Base-by-base conservation (phyloP, 2,329 filamentous ascomycete species). In the Dryadomyces quercivorus region DNA sequence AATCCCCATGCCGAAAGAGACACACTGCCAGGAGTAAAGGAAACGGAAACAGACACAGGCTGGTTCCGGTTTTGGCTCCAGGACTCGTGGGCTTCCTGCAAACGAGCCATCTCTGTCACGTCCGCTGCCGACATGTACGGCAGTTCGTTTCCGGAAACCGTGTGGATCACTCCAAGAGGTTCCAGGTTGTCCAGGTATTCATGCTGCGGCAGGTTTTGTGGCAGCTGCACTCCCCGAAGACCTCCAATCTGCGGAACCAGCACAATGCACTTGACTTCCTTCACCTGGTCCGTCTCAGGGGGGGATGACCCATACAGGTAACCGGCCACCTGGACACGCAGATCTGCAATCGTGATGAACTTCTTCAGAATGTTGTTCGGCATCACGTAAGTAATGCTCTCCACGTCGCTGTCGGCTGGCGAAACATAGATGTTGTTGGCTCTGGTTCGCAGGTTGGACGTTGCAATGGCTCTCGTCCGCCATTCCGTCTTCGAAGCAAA, bases 341-440 rank as follows among this genome's bases (percentile, higher is more conserved):
- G 80, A 73, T 98, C 93, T 49, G 93, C 86, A 65, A 98, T 94
- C 22, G 88, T 93, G 72, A 98, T 97, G 76, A 98, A 98, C 60
- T 89, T 88, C 78, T 95, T 96, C 63, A 98, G 79, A 50, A 98
- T 85, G 68, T 98, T 98, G 80, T 97, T 98, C 1, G 93, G 93
- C 88, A 98, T 96, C 64, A 98, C 88, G 64, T 97, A 98, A 1
- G 92, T 98, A 65, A 88, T 86, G 63, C 91, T 88, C 57, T 95
- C 90, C 59, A 93, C 81, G 53, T 90, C 87, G 60, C 92, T 87
- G 66, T 97, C 93, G 53, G 96, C 90, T 0, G 91, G 93, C 8
- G 93, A 95, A 62, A 98, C 94, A 69, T 97, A 98, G 64, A 98
- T 95, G 71, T 98, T 96, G 78, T 97, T 98, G 51, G 93, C 82